Percentiles rank a stretch among this genome's conserved stretches.
These are phyloP conservation scores for Dictyostelium purpureum DNA, from an alignment of 78 protist genomes.

Conservation along the genomic window DNA sequence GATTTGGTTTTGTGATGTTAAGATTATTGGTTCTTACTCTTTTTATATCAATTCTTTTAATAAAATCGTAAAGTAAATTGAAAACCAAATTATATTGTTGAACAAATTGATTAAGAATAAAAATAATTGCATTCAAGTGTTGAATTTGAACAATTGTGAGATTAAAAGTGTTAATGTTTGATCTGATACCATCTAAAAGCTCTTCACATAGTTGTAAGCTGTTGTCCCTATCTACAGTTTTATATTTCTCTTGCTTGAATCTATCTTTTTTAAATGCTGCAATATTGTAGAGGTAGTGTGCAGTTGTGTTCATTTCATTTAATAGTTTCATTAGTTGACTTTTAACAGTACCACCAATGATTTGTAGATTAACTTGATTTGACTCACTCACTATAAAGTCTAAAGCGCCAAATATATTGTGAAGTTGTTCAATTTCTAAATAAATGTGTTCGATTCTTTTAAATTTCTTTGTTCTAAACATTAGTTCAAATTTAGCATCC, in stretches of 20 bases:
- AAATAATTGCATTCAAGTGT: not conserved
- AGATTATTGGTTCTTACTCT: constrained; percentile 2
- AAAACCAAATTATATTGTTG: not conserved
- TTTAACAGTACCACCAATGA: not conserved
- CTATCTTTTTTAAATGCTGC: constrained; percentile 1
- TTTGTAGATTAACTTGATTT: not conserved
- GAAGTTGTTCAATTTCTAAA: not conserved
- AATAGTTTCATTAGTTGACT: not conserved
- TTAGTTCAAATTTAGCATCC: constrained; percentile 18
- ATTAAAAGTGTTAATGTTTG: not conserved
- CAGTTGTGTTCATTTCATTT: not conserved
- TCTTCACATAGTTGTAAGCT: not conserved
- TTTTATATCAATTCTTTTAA: not conserved
- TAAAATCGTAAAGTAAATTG: not conserved
- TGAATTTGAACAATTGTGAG: not conserved
- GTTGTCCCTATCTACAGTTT: not conserved
- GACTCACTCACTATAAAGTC: not conserved
- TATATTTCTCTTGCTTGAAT: not conserved
- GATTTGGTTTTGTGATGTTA: not conserved
- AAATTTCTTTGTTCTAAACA: not conserved
- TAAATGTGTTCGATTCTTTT: not conserved
- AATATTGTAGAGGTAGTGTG: constrained; percentile 7
- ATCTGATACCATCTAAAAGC: not conserved
- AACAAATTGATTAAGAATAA: not conserved
- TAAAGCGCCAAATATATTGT: not conserved